Base-by-base conservation (phyloP, 1,284 basidiomycete genomes). In the Wolfiporia cocos region DNA sequence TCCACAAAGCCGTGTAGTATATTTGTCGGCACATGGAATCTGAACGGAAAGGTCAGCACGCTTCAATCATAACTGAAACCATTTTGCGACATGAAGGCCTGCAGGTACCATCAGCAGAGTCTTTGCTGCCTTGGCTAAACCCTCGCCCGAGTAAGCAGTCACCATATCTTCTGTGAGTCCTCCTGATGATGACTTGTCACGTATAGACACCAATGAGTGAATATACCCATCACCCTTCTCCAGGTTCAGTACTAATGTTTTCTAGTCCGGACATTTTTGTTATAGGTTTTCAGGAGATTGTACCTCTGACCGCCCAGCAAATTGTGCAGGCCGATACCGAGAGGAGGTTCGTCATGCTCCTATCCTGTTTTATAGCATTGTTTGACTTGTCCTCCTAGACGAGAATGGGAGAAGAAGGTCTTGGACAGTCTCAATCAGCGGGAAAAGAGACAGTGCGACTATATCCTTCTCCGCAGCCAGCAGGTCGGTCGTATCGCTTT, bases 211-310 rank as follows among this genome's bases (percentile, higher is more conserved):
- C n/a, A n/a, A n/a, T n/a, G n/a, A n/a, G n/a, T n/a, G n/a, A n/a
- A n/a, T n/a, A n/a, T n/a, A n/a, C n/a, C n/a, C n/a, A n/a, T n/a
- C n/a, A n/a, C n/a, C n/a, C n/a, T n/a, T n/a, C n/a, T n/a, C n/a
- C n/a, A n/a, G n/a, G n/a, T n/a, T 37, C 15, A 19, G 28, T 35
- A 15, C 34, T 43, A 18, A 43, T 12, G n/a, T 4, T 31, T 34
- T 30, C 12, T 46, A 93, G 90, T 35, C 90, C 93, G 6, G 92
- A 96, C 59, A 79, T 97, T 45, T 84, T 95, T 57, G 83, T 83
- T n/a, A 68, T 97, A 23, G 91, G 89, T 1, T 97, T 99, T 58
- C 96, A 99, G 64, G 96, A 99, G 64, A 93, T 99, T 41, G 96
- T 99, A 0, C 92, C 92, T 29, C 74, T 99, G 32, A 97, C 91